Base-by-base conservation (phyloP, 1,284 basidiomycete species). In the Ustilago loliicola region DNA sequence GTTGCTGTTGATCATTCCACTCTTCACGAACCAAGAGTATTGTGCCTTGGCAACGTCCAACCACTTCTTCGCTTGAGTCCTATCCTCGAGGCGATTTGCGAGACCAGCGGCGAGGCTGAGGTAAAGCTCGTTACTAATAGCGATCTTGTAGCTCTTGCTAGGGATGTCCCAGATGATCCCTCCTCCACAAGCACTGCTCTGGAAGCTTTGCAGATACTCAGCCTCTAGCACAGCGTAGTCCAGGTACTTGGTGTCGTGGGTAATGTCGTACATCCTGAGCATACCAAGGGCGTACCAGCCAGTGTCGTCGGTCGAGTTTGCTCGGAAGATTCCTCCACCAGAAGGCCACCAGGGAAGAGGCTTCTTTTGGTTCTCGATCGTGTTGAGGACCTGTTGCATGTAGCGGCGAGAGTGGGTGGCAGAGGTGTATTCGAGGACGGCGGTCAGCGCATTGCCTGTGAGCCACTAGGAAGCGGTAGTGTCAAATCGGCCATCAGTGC, bases 111-210 rank as follows among this genome's bases (percentile, higher is more conserved):
- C 45, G 54, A 67, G 59, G 40, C 53, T 54, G 25, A 67, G 59
- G 48, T 61, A 67, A 9, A 67, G 53, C 54, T 67, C 66, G 59
- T 61, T 67, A 36, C 59, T 52, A 29, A 61, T 61, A 8, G 66
- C 66, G 45, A 61, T 62, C 54, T 67, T 61, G 66, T 67, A 67
- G 13, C 21, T 56, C 11, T 52, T 47, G 1, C 50, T 54, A 3
- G 58, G 63, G 25, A 65, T 59, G 21, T 65, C 63, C 63, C 63
- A 65, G 40, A 59, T 59, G 57, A 66, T 66, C 1, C 64, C 64
- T 1, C 64, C 64, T 4, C 57, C 51, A 25, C 64, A 66, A 9
- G 51, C 25, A n/a, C 38, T 32, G 34, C 64, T 66, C 15, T 32
- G 29, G 34, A 59, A 66, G 32, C 64, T 66, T 50, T 66, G 56